Conservation (phyloP, 805 yeast genomes). For the Candida verbasci region DNA sequence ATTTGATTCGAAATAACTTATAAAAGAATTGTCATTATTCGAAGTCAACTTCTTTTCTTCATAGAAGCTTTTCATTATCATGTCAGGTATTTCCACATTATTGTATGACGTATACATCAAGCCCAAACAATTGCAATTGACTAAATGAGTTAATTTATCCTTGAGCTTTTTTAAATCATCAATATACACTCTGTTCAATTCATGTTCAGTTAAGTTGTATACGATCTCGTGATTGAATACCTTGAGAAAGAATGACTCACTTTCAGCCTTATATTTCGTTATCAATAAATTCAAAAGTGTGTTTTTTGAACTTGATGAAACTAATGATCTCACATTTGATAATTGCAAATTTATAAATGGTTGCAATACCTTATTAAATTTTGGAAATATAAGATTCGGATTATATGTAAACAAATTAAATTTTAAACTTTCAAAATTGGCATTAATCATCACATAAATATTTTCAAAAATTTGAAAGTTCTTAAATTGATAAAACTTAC, state of each 20-base stretch:
- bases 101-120: slow-evolving; percentile 3
- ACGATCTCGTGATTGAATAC: slow-evolving; percentile 5
- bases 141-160: neutral
- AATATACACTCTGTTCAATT: slow-evolving; percentile 4
- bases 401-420: slow-evolving; percentile 17
- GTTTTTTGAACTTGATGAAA: slow-evolving; percentile 1
- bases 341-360: neutral
- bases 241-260: slow-evolving; percentile 5
- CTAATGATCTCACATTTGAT: neutral
- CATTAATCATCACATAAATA: slow-evolving; percentile 8
- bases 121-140: slow-evolving; percentile 4
- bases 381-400: slow-evolving; percentile 22
- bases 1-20: neutral
- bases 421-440: slow-evolving; percentile 9
- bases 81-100: neutral
- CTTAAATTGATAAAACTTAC: slow-evolving; percentile 9
- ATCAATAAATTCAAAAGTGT: slow-evolving; percentile 4
- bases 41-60: neutral
- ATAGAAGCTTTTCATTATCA: slow-evolving; percentile 4
- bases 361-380: slow-evolving; percentile 17
- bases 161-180: slow-evolving; percentile 1
- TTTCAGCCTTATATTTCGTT: neutral
- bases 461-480: slow-evolving; percentile 18
- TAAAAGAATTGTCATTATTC: slow-evolving; percentile 3
- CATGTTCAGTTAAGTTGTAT: neutral